Percentiles rank a stretch among this genome's conserved stretches.
These are phyloP conservation scores for Xylaria sp. DNA, from an alignment of 2,329 filamentous ascomycete species.

Conservation along the genomic window DNA sequence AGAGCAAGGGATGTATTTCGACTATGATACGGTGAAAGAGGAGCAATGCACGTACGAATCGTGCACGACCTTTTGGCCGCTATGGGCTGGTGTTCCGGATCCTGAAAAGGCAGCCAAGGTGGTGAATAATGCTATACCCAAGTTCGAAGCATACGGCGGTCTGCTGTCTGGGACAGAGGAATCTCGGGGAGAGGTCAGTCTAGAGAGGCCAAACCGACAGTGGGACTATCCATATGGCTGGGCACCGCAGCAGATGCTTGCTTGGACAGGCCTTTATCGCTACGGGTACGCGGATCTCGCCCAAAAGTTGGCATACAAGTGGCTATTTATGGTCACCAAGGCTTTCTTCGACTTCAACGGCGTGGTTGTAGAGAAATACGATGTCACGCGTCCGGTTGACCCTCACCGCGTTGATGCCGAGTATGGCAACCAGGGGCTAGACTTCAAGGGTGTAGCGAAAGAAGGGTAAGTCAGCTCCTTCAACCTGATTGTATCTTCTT, in stretches of 20 bases:
- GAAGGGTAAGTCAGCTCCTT: constrained; percentile 79
- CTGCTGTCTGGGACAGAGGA: constrained; percentile 89
- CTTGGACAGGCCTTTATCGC: constrained; percentile 90
- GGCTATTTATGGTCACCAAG: constrained; percentile 98
- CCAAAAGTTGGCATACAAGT: constrained; percentile 90
- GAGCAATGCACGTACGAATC: constrained; percentile 86
- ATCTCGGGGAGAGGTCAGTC: constrained; percentile 80
- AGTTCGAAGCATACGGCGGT: constrained; percentile 88
- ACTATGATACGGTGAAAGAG: constrained; percentile 89
- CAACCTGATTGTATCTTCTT: not conserved
- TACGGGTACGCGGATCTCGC: constrained; percentile 94
- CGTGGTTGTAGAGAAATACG: constrained; percentile 98
- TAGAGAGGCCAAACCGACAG: constrained; percentile 91
- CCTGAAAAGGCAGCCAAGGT: constrained; percentile 87
- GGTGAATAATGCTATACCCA: constrained; percentile 82
- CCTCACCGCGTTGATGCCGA: constrained; percentile 96
- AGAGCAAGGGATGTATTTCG: constrained; percentile 94
- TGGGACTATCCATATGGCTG: constrained; percentile 99
- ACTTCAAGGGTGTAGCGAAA: constrained; percentile 94
- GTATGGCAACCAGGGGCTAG: constrained; percentile 94
- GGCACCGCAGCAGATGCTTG: constrained; percentile 98
- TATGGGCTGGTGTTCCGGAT: constrained; percentile 91
- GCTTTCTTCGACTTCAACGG: constrained; percentile 99
- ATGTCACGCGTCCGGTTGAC: constrained; percentile 89
- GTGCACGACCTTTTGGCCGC: constrained; percentile 94